phyloP scores from a whole-genome alignment of 2,329 filamentous ascomycete species.

The Venturia aucupariae region DNA sequence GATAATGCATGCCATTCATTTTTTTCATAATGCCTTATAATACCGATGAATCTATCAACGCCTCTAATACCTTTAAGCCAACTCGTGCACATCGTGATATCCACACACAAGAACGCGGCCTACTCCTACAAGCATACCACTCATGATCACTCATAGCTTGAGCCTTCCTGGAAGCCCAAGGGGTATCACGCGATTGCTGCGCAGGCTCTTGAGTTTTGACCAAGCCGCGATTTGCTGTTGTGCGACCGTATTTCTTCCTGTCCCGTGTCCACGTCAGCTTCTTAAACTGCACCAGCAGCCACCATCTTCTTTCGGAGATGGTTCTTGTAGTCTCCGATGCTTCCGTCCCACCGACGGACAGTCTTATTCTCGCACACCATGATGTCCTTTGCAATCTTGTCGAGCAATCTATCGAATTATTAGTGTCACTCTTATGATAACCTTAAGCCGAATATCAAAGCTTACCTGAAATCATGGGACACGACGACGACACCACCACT shows the following conservation, averaged over 20 bases:
- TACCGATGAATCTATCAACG: slow-evolving; percentile 6
- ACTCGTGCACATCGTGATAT: slow-evolving; percentile 1
- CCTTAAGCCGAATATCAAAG: slow-evolving; percentile 14
- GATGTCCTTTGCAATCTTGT: slow-evolving; percentile 99
- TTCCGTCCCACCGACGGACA: slow-evolving; percentile 78
- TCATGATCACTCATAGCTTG: neutral
- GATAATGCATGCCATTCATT: neutral
- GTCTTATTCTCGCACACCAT: slow-evolving; percentile 98
- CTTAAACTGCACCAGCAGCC: slow-evolving; percentile 72
- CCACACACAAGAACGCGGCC: neutral
- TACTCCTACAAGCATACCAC: neutral
- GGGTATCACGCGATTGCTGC: neutral
- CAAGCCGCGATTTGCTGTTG: neutral
- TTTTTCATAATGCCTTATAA: slow-evolving; percentile 5
- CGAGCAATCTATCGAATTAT: slow-evolving; percentile 64
- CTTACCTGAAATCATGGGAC: slow-evolving; percentile 96
- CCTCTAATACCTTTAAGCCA: neutral
- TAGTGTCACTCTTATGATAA: slow-evolving; percentile 16
- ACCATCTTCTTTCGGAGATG: slow-evolving; percentile 99
- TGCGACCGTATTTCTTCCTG: neutral
- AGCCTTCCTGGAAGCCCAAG: neutral
- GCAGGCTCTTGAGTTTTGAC: neutral
- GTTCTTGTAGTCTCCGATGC: slow-evolving; percentile 94
- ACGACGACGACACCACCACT: slow-evolving; percentile 96
- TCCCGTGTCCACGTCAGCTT: neutral